phyloP scores from a whole-genome alignment of 1,139 yeast genomes.

The Debaryomyces coudertii region DNA sequence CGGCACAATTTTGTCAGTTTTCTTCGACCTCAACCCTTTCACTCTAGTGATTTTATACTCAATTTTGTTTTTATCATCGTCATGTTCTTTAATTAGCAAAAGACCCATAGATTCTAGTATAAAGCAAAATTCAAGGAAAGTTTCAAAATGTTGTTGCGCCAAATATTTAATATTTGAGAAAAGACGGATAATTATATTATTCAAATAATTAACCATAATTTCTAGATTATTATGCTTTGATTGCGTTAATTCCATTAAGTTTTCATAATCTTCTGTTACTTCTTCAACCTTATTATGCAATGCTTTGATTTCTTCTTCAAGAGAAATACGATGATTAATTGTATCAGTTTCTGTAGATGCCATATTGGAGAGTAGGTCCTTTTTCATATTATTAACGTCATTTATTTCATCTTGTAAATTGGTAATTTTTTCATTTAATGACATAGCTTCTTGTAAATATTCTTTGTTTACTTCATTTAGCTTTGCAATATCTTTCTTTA shows the following conservation, averaged over 20 bases:
- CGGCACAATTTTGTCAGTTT: constrained; percentile 24
- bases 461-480: constrained; percentile 19
- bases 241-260: constrained; percentile 44
- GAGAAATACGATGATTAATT: constrained; percentile 52
- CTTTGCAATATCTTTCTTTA: constrained; percentile 30
- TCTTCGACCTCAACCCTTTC: constrained; percentile 62
- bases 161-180: constrained; percentile 25
- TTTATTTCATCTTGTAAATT: constrained; percentile 30
- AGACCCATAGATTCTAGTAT: constrained; percentile 82
- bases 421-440: constrained; percentile 19
- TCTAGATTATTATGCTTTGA: constrained; percentile 34
- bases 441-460: constrained; percentile 18
- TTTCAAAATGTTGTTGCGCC: constrained; percentile 27
- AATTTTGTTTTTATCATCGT: constrained; percentile 24
- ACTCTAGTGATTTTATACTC: constrained; percentile 61
- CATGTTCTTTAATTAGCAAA: constrained; percentile 49
- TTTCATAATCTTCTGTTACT: constrained; percentile 55
- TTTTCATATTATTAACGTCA: constrained; percentile 50
- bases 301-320: constrained; percentile 53
- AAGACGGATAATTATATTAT: constrained; percentile 24
- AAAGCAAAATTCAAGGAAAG: constrained; percentile 53
- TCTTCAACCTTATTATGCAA: constrained; percentile 39
- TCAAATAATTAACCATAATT: constrained; percentile 31
- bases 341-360: constrained; percentile 64
- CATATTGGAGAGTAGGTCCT: constrained; percentile 68